phyloP scores from a whole-genome alignment of 129 eudicot genomes.

The Escallonia herrerae region DNA sequence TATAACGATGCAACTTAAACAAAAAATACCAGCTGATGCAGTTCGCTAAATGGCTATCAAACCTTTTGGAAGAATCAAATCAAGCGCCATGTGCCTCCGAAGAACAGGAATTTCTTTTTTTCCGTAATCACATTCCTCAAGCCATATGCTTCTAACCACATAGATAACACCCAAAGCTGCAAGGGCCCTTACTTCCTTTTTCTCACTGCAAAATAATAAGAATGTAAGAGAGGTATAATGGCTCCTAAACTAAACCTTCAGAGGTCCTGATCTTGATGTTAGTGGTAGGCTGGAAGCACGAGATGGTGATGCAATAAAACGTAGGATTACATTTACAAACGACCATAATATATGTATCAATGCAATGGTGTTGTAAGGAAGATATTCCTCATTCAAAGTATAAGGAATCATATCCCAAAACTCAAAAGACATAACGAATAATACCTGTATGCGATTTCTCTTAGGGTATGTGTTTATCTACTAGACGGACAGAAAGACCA shows the following conservation, averaged over 20 bases:
- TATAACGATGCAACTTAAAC: not conserved
- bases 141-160: conserved; percentile 75
- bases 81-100: conserved; percentile 75
- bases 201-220: conserved; percentile 56
- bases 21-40: not conserved
- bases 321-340: not conserved
- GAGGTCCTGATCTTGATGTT: not conserved
- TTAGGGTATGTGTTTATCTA: too few species aligned
- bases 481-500: too few species aligned
- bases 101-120: conserved; percentile 77
- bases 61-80: conserved; percentile 91
- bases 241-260: not conserved
- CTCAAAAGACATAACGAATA: not conserved
- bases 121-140: conserved; percentile 74
- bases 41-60: conserved; percentile 3
- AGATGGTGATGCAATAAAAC: not conserved
- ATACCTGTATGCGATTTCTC: too few species aligned
- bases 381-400: not conserved
- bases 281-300: not conserved
- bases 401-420: not conserved
- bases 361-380: not conserved
- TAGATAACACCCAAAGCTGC: conserved; percentile 78
- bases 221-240: conserved; percentile 9
- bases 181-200: conserved; percentile 71
- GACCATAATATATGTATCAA: not conserved